A percentile compares a stretch with the other conserved stretches of the same genome.
Evolutionary conservation across 768 basidiomycete genomes (phyloP).

Genomic region (Leccinum ochraceum): DNA sequence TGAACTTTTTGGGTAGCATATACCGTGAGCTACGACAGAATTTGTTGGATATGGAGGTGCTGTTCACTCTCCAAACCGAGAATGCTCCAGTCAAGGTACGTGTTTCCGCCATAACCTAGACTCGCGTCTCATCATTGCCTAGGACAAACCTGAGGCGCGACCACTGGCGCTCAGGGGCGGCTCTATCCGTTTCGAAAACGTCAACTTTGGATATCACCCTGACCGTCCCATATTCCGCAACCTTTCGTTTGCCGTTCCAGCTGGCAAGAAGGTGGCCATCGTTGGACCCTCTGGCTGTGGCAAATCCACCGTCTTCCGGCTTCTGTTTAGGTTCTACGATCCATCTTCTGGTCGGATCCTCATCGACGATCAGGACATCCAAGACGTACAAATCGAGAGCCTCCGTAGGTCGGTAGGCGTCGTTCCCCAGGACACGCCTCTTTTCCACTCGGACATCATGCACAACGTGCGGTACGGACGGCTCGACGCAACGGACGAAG

Average conservation of each 20-base stretch:
- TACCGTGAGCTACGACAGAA: conserved; percentile 97
- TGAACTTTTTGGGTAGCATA: conserved; percentile 96
- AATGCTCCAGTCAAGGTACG: conserved; percentile 67
- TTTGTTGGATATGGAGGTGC: conserved; percentile 93
- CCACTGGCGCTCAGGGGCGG: conserved; percentile 77
- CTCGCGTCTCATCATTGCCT: not conserved
- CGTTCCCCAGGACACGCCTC: conserved; percentile 96
- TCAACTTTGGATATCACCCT: conserved; percentile 90
- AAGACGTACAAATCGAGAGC: conserved; percentile 66
- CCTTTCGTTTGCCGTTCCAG: conserved; percentile 88
- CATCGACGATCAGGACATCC: conserved; percentile 87
- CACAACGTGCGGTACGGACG: conserved; percentile 95
- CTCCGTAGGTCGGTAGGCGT: conserved; percentile 82
- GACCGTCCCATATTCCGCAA: conserved; percentile 88
- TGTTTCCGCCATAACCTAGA: not conserved
- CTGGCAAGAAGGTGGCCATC: conserved; percentile 95
- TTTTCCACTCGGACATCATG: conserved; percentile 95
- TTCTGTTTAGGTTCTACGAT: conserved; percentile 94
- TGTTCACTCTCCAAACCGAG: conserved; percentile 87
- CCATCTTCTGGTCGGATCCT: conserved; percentile 78
- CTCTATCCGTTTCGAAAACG: conserved; percentile 89
- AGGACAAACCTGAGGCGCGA: conserved; percentile 72
- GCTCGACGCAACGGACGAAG: conserved; percentile 83
- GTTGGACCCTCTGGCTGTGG: conserved; percentile 98
- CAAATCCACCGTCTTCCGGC: conserved; percentile 94